Base-by-base conservation (phyloP, 768 basidiomycete species). In the Leccinum longicurvipes region DNA sequence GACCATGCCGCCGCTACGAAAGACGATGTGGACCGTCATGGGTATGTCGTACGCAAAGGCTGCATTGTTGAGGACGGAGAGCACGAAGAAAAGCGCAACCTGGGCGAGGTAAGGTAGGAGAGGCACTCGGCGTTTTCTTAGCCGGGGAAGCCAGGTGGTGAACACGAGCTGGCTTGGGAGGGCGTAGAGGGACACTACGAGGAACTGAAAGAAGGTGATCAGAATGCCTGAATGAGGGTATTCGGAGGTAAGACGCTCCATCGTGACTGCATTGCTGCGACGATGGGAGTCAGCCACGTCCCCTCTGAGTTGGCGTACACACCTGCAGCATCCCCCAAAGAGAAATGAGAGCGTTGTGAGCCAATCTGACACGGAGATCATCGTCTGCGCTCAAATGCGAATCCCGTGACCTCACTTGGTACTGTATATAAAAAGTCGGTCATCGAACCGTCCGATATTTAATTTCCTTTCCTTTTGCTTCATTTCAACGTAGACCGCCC, bases 21-120 rank as follows among this genome's bases (percentile, higher is more conserved):
- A 96, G 57, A 98, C 89, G 69, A 98, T 96, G 72, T 98, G 94
- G 1, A 98, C 87, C 0, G 90, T 74, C 84, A 97, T 93, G 21
- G 95, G 93, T 56, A 97, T 87, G 39, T 79, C 72, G 67, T 87
- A 93, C 6, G 80, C 88, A 66, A 98, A 96, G 1, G 92, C 93
- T n/a, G 81, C 83, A 73, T 95, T 97, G 70, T 97, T 98, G 61
- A 98, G 76, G 57, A 89, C 67, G 6, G 91, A 93, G 50, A 93
- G 78, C 4, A 79, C 69, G 57, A 89, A 87, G 73, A 95, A 95
- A 32, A 98, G 76, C 1, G 78, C 77, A 47, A 95, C 93, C 72
- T 97, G 93, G 2, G 85, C 72, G 25, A 89, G 63, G 76, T 95
- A 95, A 12, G 85, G 77, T 8, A 73, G 71, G 19, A 96, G 67